A percentile compares a stretch with the other conserved stretches of the same genome.
These are phyloP conservation scores for Prunus mume DNA, from an alignment of 306 rosid species.

Conservation along the genomic window DNA sequence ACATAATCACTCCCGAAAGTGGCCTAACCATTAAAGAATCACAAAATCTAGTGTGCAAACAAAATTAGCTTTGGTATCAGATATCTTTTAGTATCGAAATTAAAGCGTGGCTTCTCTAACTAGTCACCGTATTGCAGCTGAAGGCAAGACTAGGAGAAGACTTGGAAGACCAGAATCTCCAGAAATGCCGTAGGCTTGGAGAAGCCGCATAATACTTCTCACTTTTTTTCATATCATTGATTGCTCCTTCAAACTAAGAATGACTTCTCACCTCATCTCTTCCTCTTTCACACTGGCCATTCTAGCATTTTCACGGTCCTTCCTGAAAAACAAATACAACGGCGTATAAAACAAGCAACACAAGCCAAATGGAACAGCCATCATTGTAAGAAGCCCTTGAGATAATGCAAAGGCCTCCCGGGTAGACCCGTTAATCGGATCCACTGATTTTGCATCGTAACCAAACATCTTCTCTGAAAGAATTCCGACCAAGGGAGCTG, in stretches of 20 bases:
- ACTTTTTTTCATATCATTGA: not conserved
- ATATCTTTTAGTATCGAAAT: not conserved
- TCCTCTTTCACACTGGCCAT: constrained; percentile 47
- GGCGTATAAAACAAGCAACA: constrained; percentile 93
- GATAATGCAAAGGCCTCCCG: constrained; percentile 87
- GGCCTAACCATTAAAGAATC: constrained; percentile 5
- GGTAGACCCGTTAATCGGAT: constrained; percentile 59
- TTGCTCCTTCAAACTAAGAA: not conserved
- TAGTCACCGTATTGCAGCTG: not conserved
- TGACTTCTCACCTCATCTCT: constrained; percentile 41
- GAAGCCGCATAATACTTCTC: not conserved
- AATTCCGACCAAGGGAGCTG: constrained; percentile 97
- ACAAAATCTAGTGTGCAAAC: not conserved
- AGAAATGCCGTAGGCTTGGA: not conserved
- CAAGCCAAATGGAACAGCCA: constrained; percentile 79
- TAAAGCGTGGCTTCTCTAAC: constrained; percentile 11
- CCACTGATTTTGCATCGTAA: constrained; percentile 68
- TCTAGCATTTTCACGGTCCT: constrained; percentile 74
- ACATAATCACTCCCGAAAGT: not conserved
- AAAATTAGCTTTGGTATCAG: not conserved
- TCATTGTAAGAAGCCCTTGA: constrained; percentile 86
- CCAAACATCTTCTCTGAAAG: constrained; percentile 88
- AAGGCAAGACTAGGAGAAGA: not conserved
- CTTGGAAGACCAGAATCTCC: not conserved
- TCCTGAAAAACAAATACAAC: constrained; percentile 56